These are phyloP conservation scores for Saccharomyces hybrid DNA, from an alignment of 1,139 yeast genomes.

Conservation along the genomic window DNA sequence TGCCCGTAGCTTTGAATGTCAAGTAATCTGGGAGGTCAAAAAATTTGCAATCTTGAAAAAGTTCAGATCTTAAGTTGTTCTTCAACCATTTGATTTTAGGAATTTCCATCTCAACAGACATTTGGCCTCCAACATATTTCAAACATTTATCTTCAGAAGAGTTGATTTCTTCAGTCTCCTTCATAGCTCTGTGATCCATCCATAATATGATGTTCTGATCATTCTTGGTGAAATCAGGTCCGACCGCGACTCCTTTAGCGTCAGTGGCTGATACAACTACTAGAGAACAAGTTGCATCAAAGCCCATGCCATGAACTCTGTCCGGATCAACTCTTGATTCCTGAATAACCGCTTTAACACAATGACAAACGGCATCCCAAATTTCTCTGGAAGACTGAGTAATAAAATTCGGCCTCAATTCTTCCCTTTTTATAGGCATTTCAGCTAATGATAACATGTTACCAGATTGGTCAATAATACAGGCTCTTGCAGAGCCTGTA, in stretches of 20 bases:
- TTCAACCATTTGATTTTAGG: constrained; percentile 97
- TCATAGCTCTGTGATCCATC: constrained; percentile 97
- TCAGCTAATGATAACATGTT: constrained; percentile 75
- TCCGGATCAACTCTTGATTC: constrained; percentile 67
- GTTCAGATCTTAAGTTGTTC: constrained; percentile 63
- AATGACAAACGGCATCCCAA: constrained; percentile 81
- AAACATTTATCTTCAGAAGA: constrained; percentile 70
- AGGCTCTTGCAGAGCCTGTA: constrained; percentile 94
- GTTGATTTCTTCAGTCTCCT: constrained; percentile 77
- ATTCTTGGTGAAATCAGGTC: constrained; percentile 72
- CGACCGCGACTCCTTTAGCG: constrained; percentile 77
- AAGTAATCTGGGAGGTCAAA: constrained; percentile 88
- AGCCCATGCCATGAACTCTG: constrained; percentile 78
- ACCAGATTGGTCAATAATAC: constrained; percentile 77
- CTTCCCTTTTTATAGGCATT: constrained; percentile 69
- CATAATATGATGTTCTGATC: constrained; percentile 82
- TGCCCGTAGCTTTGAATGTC: constrained; percentile 84
- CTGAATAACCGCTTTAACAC: constrained; percentile 64
- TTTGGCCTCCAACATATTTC: constrained; percentile 91
- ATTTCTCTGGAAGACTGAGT: constrained; percentile 90
- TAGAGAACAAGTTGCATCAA: constrained; percentile 94
- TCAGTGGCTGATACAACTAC: constrained; percentile 64
- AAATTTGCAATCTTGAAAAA: constrained; percentile 63
- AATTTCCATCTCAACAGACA: constrained; percentile 97
- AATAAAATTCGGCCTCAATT: constrained; percentile 60